Base-by-base conservation (phyloP, 805 yeast species). In the Tetrapisispora fleetii region DNA sequence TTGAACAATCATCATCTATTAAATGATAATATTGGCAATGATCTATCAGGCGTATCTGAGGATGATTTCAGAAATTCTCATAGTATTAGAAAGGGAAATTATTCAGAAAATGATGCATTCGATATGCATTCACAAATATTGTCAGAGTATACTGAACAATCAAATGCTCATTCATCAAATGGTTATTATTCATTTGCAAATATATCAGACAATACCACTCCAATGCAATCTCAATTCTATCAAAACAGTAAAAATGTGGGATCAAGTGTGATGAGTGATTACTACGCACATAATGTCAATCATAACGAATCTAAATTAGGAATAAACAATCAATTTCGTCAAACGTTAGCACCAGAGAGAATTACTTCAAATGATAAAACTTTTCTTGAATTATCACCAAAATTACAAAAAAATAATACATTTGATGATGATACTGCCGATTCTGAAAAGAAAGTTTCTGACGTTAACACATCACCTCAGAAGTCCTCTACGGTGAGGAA, bases 141-240 rank as follows among this genome's bases (percentile, higher is more conserved):
- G 30, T 57, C 63, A 1, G 66, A 61, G 33, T 61, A 59, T 37
- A 57, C 65, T 1, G 37, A 45, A 11, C 32, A 30, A 24, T 47
- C 49, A 3, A 58, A 58, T 38, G 53, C 62, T 10, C 58, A 54
- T 35, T 58, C 64, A 3, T 62, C 65, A 8, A 63, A 59, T 50
- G 67, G 62, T 7, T 61, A 58, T 37, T 66, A 66, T 45, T 65
- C 67, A 2, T 66, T 66, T 55, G 70, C 70, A 11, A 66, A 66
- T 40, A 66, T 66, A 27, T 65, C 70, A 17, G 70, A 66, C 40
- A 66, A 66, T 42, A 66, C 68, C 17, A 64, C 69, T 1, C 51
- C 44, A 2, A 17, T 19, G n/a, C 10, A 28, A 18, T 41, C 63
- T 14, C 55, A 39, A 24, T 37, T 39, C 11, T 18, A 33, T 24